phyloP scores from a whole-genome alignment of 345 rosid species.

The Eucalyptus regnans region DNA sequence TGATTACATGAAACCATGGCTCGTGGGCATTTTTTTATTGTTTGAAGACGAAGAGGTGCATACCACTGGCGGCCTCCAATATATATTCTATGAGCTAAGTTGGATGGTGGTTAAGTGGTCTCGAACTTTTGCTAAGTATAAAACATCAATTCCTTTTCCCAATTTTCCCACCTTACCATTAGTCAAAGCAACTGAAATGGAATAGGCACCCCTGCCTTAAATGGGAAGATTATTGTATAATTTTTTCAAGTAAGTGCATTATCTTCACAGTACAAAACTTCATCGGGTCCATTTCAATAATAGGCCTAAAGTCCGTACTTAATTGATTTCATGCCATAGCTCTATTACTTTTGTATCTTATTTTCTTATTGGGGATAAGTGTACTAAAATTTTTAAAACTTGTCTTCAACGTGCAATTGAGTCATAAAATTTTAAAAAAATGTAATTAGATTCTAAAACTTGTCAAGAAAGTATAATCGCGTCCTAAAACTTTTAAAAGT shows the following conservation, averaged over 20 bases:
- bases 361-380: neutral
- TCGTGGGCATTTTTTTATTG: neutral
- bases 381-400: too few species aligned
- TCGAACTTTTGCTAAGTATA: neutral
- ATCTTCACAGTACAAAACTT: neutral
- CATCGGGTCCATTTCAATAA: neutral
- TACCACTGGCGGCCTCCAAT: neutral
- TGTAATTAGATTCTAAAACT: too few species aligned
- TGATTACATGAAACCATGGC: neutral
- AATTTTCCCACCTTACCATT: neutral
- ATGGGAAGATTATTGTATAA: neutral
- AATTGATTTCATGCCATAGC: neutral
- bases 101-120: neutral
- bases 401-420: too few species aligned
- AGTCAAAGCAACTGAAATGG: neutral
- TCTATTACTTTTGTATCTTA: neutral
- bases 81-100: neutral
- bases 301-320: neutral
- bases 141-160: neutral
- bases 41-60: neutral
- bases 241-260: neutral
- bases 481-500: rapidly evolving
- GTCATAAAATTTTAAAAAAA: rapidly evolving
- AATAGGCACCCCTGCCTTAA: neutral
- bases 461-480: rapidly evolving